Percentiles rank a stretch among this genome's conserved stretches.
Conservation (phyloP, 495 filamentous ascomycete genomes). For the Aspergillus baeticus region DNA sequence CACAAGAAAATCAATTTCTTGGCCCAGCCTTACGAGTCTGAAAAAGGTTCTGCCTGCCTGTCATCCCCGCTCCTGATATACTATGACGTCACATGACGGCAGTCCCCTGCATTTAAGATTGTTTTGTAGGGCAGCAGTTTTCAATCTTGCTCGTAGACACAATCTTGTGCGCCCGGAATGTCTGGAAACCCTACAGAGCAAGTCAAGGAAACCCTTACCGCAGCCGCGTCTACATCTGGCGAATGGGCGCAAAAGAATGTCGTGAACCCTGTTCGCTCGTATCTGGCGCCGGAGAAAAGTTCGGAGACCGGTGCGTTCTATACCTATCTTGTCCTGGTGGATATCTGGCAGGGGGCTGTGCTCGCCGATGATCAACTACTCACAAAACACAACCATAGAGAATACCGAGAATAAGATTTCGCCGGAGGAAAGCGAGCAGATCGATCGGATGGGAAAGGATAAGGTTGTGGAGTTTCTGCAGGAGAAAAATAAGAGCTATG, state of each 20-base stretch:
- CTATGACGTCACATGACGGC: not conserved
- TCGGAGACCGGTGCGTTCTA: not conserved
- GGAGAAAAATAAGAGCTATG: slow-evolving; percentile 28
- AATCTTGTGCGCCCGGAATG: not conserved
- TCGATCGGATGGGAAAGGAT: slow-evolving; percentile 32
- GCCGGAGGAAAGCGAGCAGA: slow-evolving; percentile 12
- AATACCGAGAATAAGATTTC: not conserved
- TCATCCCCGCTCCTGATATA: not conserved
- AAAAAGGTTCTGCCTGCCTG: not conserved
- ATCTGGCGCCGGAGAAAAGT: not conserved
- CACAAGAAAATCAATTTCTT: not conserved
- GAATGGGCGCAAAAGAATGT: slow-evolving; percentile 7
- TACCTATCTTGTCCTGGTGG: not conserved
- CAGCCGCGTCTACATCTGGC: not conserved
- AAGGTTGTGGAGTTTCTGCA: slow-evolving; percentile 32
- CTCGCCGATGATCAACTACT: no score
- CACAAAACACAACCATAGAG: no score
- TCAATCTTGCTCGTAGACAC: no score
- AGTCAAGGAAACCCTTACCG: not conserved
- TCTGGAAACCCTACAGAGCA: not conserved
- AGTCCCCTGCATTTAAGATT: slow-evolving; percentile 1
- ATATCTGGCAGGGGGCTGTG: no score
- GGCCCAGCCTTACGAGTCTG: no score
- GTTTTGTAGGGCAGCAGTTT: not conserved
- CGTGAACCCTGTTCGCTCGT: slow-evolving; percentile 1